A percentile compares a stretch with the other conserved stretches of the same genome.
phyloP scores from a whole-genome alignment of 768 basidiomycete genomes.

The Pisolithus orientalis region DNA sequence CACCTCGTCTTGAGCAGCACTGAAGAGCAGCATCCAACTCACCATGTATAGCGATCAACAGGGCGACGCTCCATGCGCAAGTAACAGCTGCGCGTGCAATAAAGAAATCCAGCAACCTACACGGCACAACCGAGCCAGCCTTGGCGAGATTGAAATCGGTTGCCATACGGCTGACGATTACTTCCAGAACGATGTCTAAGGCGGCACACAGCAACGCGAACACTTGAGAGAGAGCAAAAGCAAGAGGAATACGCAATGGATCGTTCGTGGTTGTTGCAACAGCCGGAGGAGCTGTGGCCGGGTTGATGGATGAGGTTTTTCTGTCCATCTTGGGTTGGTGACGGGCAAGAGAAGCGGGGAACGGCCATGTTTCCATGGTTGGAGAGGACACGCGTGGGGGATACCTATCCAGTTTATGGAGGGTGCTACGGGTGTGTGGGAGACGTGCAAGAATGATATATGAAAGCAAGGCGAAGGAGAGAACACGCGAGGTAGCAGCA shows the following conservation, averaged over 20 bases:
- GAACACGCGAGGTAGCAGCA: conserved; percentile 16
- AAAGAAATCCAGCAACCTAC: conserved; percentile 5
- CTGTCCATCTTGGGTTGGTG: conserved; percentile 1
- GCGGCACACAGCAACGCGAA: conserved; percentile 20
- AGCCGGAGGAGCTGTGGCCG: neutral
- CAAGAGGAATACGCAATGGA: conserved; percentile 9
- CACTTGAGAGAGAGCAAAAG: conserved; percentile 11
- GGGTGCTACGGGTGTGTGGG: neutral
- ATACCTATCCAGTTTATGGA: neutral
- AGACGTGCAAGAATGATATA: conserved; percentile 1
- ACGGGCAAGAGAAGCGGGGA: conserved; percentile 22
- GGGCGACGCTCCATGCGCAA: conserved; percentile 18
- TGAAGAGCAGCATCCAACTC: conserved; percentile 5
- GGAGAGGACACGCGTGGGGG: conserved; percentile 22
- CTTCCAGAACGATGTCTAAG: conserved; percentile 12
- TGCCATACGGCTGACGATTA: conserved; percentile 2
- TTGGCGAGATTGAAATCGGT: neutral
- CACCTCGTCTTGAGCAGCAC: conserved; percentile 1
- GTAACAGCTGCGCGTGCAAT: conserved; percentile 16
- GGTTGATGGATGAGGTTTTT: neutral
- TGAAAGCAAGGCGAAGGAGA: conserved; percentile 13
- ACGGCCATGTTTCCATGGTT: conserved; percentile 27
- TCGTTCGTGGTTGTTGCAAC: neutral
- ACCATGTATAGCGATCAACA: conserved; percentile 18
- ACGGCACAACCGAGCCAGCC: neutral